phyloP scores from a whole-genome alignment of 805 yeast species.

The Candida sphagnicola region DNA sequence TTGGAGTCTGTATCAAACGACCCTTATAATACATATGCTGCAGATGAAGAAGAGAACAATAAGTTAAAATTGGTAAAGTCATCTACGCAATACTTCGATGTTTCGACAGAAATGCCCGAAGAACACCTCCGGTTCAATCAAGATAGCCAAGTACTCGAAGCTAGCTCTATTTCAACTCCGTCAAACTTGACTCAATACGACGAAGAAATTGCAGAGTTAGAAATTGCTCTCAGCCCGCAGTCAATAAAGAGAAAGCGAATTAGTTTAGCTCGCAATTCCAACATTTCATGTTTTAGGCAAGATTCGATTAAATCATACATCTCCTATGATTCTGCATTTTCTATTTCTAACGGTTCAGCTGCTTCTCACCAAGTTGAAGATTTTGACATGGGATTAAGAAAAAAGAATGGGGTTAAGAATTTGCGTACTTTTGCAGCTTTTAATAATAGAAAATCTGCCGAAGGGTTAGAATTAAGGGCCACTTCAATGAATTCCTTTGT shows the following conservation, averaged over 20 bases:
- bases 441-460: conserved; percentile 2
- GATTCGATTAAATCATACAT: conserved; percentile 48
- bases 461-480: conserved; percentile 3
- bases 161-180: conserved; percentile 26
- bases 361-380: conserved; percentile 8
- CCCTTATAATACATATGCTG: neutral
- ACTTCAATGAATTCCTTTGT: conserved; percentile 12
- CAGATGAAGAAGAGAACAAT: neutral
- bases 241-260: conserved; percentile 21
- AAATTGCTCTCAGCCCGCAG: conserved; percentile 39
- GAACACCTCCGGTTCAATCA: neutral
- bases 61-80: conserved; percentile 9
- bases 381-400: conserved; percentile 29
- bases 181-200: conserved; percentile 36
- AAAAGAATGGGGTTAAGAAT: conserved; percentile 48
- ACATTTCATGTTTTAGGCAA: conserved; percentile 28
- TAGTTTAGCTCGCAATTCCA: conserved; percentile 28
- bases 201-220: conserved; percentile 40
- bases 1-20: too few species aligned
- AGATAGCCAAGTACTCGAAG: conserved; percentile 6
- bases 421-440: conserved; percentile 31
- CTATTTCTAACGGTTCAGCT: conserved; percentile 24
- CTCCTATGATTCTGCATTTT: conserved; percentile 57
- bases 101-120: conserved; percentile 12
- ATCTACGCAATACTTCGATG: conserved; percentile 19